Evolutionary conservation across 345 rosid genomes (phyloP), one percentile per base, ranked within the genome.

Genomic region (Populus tremula): DNA sequence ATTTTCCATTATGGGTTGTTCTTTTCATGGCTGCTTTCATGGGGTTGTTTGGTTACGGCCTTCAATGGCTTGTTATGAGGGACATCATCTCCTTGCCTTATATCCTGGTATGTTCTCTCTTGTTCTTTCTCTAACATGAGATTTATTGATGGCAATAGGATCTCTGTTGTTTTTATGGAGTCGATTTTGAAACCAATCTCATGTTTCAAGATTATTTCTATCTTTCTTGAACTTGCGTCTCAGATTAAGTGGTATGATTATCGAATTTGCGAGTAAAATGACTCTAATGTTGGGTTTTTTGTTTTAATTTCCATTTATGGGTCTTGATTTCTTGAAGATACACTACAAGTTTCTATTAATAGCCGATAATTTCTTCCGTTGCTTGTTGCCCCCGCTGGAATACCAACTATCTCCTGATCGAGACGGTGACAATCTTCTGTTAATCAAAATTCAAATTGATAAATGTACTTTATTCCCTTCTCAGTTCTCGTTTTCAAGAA

Each of bases 31-130:
- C 99, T 14, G 96, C 99, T 69, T 79, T 87, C 47, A 89, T 95
- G 92, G 99, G 99, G 2, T 84, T 95, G 82, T 67, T 91, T 13
- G 94, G 96, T 62, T 96, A 96, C 70, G 97, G 93, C 45, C 73
- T 91, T 73, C 98, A 96, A 66, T 96, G 97, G 97, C 92, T 96
- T 20, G 92, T 93, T 76, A 88, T 96, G 43, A 62, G 81, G 36
- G 67, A 87, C 38, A 6, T 88, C 80, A 87, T 96, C 81, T 62
- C 91, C 38, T 75, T 96, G 85, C 99, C 98, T 18, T 95, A 93
- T 61, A 78, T 92, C 7, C 81, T 92, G 96, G 98, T 95, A 90
- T 13, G 79, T 27, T 6, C 17, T 67, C 43, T 1, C 16, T 9
- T 9, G 23, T 35, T 25, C 68, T 27, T 9, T 36, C 54, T 59